phyloP scores from a whole-genome alignment of 83 land plant species.

The Larix sibirica region DNA sequence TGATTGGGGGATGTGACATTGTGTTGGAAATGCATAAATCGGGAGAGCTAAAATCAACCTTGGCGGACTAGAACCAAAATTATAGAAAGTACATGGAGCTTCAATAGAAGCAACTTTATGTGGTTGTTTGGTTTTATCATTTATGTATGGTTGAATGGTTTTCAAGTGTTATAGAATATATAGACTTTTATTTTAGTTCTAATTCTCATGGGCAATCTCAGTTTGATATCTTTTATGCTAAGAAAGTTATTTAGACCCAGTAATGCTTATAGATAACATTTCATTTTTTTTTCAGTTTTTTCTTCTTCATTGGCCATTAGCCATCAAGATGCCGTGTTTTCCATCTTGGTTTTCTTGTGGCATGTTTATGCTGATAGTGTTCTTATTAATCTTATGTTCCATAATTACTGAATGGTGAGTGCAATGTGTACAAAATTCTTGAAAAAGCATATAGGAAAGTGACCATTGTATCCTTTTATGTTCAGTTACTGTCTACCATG shows the following conservation, averaged over 20 bases:
- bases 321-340: background rate
- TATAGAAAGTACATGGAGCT: background rate
- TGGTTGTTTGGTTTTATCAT: background rate
- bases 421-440: background rate
- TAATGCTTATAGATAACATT: background rate
- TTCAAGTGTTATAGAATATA: too few relatives aligned
- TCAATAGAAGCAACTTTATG: background rate
- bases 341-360: background rate
- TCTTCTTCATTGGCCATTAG: background rate
- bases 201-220: background rate
- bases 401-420: background rate
- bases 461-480: background rate
- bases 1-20: conserved; percentile 85
- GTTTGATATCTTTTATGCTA: background rate
- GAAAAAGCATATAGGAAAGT: background rate
- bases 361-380: background rate
- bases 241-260: background rate
- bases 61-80: conserved; percentile 44
- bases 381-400: background rate
- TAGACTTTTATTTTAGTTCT: background rate
- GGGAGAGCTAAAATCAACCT: conserved; percentile 73
- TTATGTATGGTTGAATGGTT: background rate
- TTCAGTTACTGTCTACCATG: background rate
- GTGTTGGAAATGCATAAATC: conserved; percentile 58
- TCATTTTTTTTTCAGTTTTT: background rate